Base-by-base conservation (phyloP, 2,329 filamentous ascomycete genomes). In the Fusarium virguliforme region DNA sequence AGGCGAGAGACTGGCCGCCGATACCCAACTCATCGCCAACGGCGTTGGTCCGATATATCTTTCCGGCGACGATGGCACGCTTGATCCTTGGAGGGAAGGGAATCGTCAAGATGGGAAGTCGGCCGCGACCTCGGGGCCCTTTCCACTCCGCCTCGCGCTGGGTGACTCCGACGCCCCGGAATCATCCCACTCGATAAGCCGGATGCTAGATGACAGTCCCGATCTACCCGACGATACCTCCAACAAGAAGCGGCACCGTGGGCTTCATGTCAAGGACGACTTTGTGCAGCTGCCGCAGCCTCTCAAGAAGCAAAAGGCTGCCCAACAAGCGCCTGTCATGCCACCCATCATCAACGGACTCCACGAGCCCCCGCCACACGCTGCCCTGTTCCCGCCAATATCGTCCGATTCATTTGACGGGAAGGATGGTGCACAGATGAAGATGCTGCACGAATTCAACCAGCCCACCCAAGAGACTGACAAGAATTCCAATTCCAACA, bases 331-430 rank as follows among this genome's bases (percentile, higher is more conserved):
- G 6, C 85, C 80, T 9, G 81, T 74, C 50, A 87, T 89, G 75
- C 89, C 89, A 8, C 89, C 89, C 59, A 91, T 91, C 67, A 91
- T 91, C 76, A 90, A 89, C 66, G 89, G 89, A 55, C 82, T 91
- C 6, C 86, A 88, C 71, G 87, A 90, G 71, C 89, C 89, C 3
- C 89, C 89, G 3, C 88, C 87, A 4, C 83, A 89, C 62, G 85
- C 87, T 54, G 86, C 87, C 43, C 81, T 90, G n/a, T 90, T 91
- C 69, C 89, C 89, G 4, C 89, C 89, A 9, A 91, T 91, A 65
- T 84, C 87, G 6, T 88, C 88, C 6, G 84, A 81, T 50, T 85
- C 87, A 2, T 89, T 89, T 71, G 83, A 86, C 66, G 83, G 85
- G 63, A 83, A 84, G 24, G 84, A 84, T 43, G 81, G 84, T 35